phyloP scores from a whole-genome alignment of 2,329 filamentous ascomycete species.

The Acrodontium crateriforme region DNA sequence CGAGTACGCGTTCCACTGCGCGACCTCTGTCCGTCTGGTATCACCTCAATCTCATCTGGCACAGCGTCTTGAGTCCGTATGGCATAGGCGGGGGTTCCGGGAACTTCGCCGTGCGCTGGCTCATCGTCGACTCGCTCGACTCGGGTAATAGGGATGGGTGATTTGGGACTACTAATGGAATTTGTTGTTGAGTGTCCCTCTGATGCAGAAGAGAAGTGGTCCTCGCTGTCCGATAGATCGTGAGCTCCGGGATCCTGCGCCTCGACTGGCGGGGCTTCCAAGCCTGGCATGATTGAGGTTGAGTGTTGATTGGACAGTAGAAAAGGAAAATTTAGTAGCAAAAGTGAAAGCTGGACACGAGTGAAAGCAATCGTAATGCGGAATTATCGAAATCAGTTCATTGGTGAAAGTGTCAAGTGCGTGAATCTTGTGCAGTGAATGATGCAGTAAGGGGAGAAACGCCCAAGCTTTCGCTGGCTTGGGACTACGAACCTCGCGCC shows the following conservation, averaged over 20 bases:
- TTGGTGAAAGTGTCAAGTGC: too few relatives aligned
- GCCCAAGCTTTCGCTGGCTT: too few relatives aligned
- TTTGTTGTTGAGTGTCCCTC: slow-evolving; percentile 34
- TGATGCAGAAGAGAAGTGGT: slow-evolving; percentile 53
- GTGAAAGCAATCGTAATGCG: too few relatives aligned
- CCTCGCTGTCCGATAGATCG: slow-evolving; percentile 25
- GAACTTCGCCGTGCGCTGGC: slow-evolving; percentile 46
- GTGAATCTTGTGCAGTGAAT: too few relatives aligned
- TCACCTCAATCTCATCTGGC: slow-evolving; percentile 48
- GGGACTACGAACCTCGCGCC: too few relatives aligned
- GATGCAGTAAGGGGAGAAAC: too few relatives aligned
- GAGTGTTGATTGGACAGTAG: too few relatives aligned
- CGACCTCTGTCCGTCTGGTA: slow-evolving; percentile 30
- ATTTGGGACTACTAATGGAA: slow-evolving; percentile 22
- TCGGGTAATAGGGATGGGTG: slow-evolving; percentile 46
- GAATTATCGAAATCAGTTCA: too few relatives aligned
- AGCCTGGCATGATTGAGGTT: slow-evolving; percentile 14
- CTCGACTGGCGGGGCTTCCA: slow-evolving; percentile 17
- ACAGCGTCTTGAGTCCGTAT: slow-evolving; percentile 45
- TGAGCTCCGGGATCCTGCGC: slow-evolving; percentile 17
- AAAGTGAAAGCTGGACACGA: too few relatives aligned
- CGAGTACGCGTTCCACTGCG: slow-evolving; percentile 26
- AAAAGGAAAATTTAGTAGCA: too few relatives aligned
- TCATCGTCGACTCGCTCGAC: slow-evolving; percentile 48
- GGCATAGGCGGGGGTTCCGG: slow-evolving; percentile 47